Percentiles rank a stretch among this genome's conserved stretches.
phyloP scores from a whole-genome alignment of 2,329 filamentous ascomycete genomes.

The Paraconiothyrium brasiliense region DNA sequence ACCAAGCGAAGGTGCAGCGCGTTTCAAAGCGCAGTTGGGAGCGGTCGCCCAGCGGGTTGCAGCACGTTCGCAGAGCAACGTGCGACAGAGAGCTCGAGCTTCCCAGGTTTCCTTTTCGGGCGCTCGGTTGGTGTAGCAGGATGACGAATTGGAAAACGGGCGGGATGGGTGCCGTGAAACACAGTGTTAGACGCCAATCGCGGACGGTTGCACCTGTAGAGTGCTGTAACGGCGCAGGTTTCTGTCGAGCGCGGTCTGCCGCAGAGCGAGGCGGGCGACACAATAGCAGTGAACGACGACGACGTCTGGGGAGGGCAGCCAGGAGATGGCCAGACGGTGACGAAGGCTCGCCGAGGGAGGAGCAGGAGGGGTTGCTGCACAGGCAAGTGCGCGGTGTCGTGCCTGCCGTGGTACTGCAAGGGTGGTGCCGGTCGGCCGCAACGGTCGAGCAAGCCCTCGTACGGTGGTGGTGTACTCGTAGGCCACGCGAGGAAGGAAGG shows the following conservation, averaged over 20 bases:
- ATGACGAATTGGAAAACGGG: constrained; percentile 32
- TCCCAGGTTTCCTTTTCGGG: constrained; percentile 29
- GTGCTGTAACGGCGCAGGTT: constrained; percentile 34
- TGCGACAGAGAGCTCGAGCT: constrained; percentile 15
- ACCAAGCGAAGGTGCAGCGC: constrained; percentile 22
- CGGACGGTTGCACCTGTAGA: constrained; percentile 33
- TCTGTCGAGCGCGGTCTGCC: constrained; percentile 34
- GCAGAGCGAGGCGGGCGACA: constrained; percentile 9
- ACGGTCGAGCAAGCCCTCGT: constrained; percentile 34
- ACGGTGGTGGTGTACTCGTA: too few relatives aligned
- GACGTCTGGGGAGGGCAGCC: not conserved
- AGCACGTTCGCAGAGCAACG: constrained; percentile 19
- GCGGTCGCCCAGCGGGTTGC: constrained; percentile 20
- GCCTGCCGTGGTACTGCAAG: constrained; percentile 35
- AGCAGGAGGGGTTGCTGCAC: constrained; percentile 25
- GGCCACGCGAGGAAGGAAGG: constrained; percentile 36
- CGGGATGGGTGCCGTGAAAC: constrained; percentile 37
- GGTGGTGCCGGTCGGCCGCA: constrained; percentile 40
- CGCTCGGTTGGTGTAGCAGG: constrained; percentile 27
- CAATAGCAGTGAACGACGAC: not conserved
- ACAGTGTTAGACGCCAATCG: constrained; percentile 24
- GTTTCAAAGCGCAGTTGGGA: constrained; percentile 25
- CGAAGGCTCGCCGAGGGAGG: constrained; percentile 14
- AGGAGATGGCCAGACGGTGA: not conserved
- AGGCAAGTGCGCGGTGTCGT: constrained; percentile 18